Conservation (phyloP, 108 stramenopile genomes). For the Nannochloropsis salina region DNA sequence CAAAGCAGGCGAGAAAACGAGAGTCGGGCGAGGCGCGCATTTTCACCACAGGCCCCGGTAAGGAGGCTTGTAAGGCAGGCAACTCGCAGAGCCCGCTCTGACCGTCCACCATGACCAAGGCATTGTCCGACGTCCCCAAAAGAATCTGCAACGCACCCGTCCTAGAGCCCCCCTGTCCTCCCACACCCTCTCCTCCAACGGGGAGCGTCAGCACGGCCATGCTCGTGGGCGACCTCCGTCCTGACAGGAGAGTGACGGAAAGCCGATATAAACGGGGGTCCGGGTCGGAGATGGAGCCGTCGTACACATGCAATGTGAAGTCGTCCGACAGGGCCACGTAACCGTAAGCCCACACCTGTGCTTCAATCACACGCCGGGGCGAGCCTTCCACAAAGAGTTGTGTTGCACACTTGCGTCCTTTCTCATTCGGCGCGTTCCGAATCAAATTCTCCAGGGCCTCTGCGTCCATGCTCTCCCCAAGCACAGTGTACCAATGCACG, state of each 20-base stretch:
- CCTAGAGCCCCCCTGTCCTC: background rate
- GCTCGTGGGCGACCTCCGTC: background rate
- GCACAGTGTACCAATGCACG: conserved; percentile 21
- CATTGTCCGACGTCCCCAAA: background rate
- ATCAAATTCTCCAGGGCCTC: background rate
- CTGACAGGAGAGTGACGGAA: background rate
- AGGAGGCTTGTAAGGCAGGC: background rate
- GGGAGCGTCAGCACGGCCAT: background rate
- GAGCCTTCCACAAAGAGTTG: background rate
- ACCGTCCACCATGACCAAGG: conserved; percentile 2
- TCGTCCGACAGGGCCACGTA: conserved; percentile 31
- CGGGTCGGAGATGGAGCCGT: background rate
- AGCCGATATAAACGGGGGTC: background rate
- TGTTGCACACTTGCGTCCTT: background rate
- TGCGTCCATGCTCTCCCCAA: background rate
- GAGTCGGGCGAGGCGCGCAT: background rate
- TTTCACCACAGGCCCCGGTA: conserved; percentile 13
- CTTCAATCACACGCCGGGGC: conserved; percentile 23
- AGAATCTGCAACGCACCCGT: background rate
- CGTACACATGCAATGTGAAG: conserved; percentile 14
- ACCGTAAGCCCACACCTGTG: conserved; percentile 42
- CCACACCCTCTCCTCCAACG: background rate
- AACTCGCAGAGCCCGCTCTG: background rate
- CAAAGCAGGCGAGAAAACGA: background rate
- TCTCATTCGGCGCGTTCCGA: background rate